These are phyloP conservation scores for Quercus variabilis DNA, from an alignment of 306 rosid species.

Conservation along the genomic window DNA sequence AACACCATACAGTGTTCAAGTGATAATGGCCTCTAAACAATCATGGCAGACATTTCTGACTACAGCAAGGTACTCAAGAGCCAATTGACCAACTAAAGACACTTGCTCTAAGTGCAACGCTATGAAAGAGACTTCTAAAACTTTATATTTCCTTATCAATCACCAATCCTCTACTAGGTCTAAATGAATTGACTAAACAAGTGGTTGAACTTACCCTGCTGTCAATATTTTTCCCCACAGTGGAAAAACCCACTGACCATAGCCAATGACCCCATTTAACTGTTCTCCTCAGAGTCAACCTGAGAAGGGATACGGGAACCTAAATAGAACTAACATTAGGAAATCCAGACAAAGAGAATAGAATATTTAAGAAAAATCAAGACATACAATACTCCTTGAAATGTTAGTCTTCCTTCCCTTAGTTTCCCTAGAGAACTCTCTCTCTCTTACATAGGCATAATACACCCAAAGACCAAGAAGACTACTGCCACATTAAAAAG, in stretches of 20 bases:
- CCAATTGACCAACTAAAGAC: not conserved
- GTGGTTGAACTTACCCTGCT: not conserved
- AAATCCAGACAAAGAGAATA: not conserved
- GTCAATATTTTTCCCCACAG: not conserved
- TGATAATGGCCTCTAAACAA: not conserved
- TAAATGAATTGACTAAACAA: not conserved
- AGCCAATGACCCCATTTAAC: not conserved
- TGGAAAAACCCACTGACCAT: not conserved
- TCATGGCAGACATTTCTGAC: not conserved
- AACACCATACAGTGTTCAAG: not conserved
- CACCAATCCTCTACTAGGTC: not conserved
- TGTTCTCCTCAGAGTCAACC: not conserved
- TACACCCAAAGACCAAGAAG: too few relatives aligned
- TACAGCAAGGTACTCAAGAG: not conserved
- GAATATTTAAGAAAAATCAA: not conserved
- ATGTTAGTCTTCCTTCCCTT: too few relatives aligned
- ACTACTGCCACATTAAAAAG: too few relatives aligned
- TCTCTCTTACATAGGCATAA: too few relatives aligned
- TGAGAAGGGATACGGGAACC: not conserved
- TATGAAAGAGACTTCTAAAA: not conserved
- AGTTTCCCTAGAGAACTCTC: too few relatives aligned
- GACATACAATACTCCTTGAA: not conserved
- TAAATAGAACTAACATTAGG: not conserved
- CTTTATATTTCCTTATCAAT: not conserved
- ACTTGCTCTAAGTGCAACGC: not conserved